Percentiles rank a stretch among this genome's conserved stretches.
Evolutionary conservation across 2,329 filamentous ascomycete species (phyloP).

Genomic region (Calonectria pseudoturangicola): DNA sequence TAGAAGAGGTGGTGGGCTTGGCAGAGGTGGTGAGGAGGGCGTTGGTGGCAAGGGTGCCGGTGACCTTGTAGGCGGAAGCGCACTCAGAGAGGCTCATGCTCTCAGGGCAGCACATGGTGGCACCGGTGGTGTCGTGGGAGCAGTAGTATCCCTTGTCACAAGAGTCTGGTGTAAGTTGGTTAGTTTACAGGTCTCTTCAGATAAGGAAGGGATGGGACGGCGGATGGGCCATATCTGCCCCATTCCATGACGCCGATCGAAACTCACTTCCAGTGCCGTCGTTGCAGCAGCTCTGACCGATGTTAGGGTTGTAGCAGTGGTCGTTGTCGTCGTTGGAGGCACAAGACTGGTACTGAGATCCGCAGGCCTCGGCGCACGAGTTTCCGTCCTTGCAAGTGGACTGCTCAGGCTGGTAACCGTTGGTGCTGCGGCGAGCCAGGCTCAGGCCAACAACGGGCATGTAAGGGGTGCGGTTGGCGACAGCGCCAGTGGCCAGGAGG

Average conservation of each 20-base stretch:
- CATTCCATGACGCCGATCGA: background rate
- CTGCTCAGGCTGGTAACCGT: conserved; percentile 70
- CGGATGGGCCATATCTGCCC: background rate
- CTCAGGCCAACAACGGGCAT: conserved; percentile 64
- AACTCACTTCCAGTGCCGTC: conserved; percentile 74
- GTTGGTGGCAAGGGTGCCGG: conserved; percentile 65
- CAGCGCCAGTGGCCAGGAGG: conserved; percentile 59
- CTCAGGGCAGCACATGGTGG: conserved; percentile 78
- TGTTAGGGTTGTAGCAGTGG: conserved; percentile 75
- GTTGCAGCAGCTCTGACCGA: conserved; percentile 74
- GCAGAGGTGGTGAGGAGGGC: conserved; percentile 57
- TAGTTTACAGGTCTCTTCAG: conserved; percentile 35
- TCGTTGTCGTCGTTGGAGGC: conserved; percentile 67
- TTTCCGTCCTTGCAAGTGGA: conserved; percentile 68
- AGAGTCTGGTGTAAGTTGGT: conserved; percentile 66
- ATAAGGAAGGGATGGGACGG: background rate
- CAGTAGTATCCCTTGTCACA: conserved; percentile 79
- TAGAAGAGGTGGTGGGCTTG: conserved; percentile 53
- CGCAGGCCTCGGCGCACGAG: conserved; percentile 75
- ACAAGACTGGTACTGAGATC: conserved; percentile 69
- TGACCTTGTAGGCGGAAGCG: conserved; percentile 71
- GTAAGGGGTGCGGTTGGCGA: conserved; percentile 59
- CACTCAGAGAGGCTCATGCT: conserved; percentile 72
- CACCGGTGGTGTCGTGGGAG: conserved; percentile 68
- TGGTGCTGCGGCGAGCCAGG: conserved; percentile 65